phyloP scores from a whole-genome alignment of 2,329 filamentous ascomycete genomes.

The Plectosphaerella plurivora region DNA sequence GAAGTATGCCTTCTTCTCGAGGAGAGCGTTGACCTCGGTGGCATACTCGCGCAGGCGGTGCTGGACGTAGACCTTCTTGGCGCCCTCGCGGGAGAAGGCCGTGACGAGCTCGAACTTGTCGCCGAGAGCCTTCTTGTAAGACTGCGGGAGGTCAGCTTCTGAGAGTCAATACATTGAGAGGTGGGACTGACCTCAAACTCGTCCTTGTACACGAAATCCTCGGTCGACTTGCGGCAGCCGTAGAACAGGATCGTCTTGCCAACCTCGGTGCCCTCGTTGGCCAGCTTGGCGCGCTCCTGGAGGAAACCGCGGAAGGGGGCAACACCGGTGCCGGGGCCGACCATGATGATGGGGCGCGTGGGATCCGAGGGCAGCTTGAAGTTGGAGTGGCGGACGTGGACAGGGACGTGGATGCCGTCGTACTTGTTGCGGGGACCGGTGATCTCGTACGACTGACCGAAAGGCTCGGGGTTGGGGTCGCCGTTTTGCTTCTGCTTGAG shows the following conservation, averaged over 20 bases:
- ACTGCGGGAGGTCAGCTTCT: slow-evolving; percentile 39
- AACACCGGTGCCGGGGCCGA: slow-evolving; percentile 93
- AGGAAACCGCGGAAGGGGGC: slow-evolving; percentile 95
- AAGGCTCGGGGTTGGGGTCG: slow-evolving; percentile 74
- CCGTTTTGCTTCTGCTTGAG: slow-evolving; percentile 96
- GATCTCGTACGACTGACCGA: slow-evolving; percentile 82
- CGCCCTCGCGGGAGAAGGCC: slow-evolving; percentile 86
- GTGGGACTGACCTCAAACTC: slow-evolving; percentile 79
- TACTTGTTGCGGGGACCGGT: slow-evolving; percentile 94
- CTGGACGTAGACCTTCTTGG: slow-evolving; percentile 95
- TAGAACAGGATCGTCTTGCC: slow-evolving; percentile 92
- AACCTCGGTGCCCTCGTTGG: slow-evolving; percentile 73
- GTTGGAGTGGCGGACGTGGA: slow-evolving; percentile 96
- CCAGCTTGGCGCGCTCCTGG: slow-evolving; percentile 85
- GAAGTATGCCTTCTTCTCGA: slow-evolving; percentile 85
- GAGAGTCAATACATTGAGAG: not conserved
- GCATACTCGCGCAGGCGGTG: slow-evolving; percentile 82
- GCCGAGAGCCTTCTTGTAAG: slow-evolving; percentile 77
- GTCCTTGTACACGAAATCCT: slow-evolving; percentile 88
- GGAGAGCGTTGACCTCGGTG: slow-evolving; percentile 79
- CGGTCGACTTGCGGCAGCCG: slow-evolving; percentile 79
- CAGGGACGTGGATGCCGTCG: slow-evolving; percentile 88
- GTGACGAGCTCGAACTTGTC: slow-evolving; percentile 88
- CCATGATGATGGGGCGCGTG: slow-evolving; percentile 89
- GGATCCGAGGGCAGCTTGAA: slow-evolving; percentile 98